Percentiles rank a stretch among this genome's conserved stretches.
These are phyloP conservation scores for Colletotrichum chlorophyti DNA, from an alignment of 2,329 filamentous ascomycete species.

Conservation along the genomic window DNA sequence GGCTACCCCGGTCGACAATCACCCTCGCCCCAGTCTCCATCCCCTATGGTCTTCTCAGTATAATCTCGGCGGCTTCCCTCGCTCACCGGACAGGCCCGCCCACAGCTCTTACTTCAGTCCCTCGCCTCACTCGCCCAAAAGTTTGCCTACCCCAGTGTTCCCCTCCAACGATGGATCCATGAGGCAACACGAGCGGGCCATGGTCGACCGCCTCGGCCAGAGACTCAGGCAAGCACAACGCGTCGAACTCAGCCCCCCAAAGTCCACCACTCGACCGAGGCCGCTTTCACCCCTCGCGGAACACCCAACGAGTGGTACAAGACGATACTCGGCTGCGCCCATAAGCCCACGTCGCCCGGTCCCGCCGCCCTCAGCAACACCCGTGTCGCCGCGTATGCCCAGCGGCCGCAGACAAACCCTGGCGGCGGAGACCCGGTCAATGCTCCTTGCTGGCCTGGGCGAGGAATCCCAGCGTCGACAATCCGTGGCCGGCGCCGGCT, in stretches of 20 bases:
- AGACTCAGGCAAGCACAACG: conserved; percentile 31
- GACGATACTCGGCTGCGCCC: conserved; percentile 13
- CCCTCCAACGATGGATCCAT: conserved; percentile 41
- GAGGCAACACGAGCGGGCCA: conserved; percentile 43
- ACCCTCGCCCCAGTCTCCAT: conserved; percentile 30
- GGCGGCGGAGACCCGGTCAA: conserved; percentile 38
- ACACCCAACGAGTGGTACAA: background rate
- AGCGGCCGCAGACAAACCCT: conserved; percentile 34
- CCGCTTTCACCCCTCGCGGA: conserved; percentile 25
- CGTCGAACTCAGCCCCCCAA: conserved; percentile 18
- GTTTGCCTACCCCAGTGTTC: conserved; percentile 43
- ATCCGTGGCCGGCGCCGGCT: conserved; percentile 30
- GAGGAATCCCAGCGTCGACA: conserved; percentile 33
- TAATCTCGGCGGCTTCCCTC: conserved; percentile 32
- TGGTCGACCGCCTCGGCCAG: conserved; percentile 42
- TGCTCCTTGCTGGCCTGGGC: conserved; percentile 37
- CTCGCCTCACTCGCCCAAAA: conserved; percentile 35
- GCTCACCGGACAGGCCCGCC: conserved; percentile 10
- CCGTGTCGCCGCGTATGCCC: conserved; percentile 23
- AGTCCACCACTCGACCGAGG: conserved; percentile 14
- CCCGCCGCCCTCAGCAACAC: conserved; percentile 26
- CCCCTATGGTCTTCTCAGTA: conserved; percentile 43
- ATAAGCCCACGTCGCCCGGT: conserved; percentile 11
- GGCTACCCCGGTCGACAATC: conserved; percentile 27
- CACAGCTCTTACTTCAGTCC: conserved; percentile 35